Conservation (phyloP, 2,329 filamentous ascomycete genomes). For the Pyricularia pennisetigena region DNA sequence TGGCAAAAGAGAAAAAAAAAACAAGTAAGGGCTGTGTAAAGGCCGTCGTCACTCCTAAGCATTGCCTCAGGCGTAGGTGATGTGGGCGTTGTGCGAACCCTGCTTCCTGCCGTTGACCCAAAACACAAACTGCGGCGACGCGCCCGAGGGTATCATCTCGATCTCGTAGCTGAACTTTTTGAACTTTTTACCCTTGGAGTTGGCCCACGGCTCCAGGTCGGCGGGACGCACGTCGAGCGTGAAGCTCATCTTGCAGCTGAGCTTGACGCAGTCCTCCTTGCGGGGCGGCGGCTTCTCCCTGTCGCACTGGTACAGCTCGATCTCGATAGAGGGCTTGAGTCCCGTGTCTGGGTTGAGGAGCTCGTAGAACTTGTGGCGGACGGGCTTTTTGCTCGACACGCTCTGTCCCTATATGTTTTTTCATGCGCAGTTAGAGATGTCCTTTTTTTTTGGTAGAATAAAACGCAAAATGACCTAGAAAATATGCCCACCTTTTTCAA, state of each 20-base stretch:
- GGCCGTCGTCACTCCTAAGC: too few species aligned
- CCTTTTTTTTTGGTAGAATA: too few species aligned
- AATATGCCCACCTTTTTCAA: constrained; percentile 7
- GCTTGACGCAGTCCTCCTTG: neutral
- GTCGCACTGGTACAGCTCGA: neutral
- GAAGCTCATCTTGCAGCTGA: neutral
- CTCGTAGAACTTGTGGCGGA: neutral
- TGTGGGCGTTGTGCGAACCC: neutral
- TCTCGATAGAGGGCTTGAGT: neutral
- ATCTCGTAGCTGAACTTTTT: constrained; percentile 7
- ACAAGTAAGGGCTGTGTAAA: too few species aligned
- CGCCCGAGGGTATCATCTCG: constrained; percentile 9
- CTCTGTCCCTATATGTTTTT: neutral
- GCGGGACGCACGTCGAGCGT: neutral
- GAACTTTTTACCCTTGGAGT: neutral
- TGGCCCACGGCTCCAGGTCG: neutral
- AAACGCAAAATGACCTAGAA: neutral
- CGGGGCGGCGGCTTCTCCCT: neutral
- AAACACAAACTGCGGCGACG: constrained; percentile 7
- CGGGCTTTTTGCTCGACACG: neutral
- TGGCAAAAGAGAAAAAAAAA: too few species aligned
- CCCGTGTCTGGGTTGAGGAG: neutral
- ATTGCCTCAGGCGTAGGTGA: neutral
- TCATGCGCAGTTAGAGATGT: too few species aligned
- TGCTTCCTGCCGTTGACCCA: constrained; percentile 4